Percentiles rank a stretch among this genome's conserved stretches.
These are phyloP conservation scores for Gossypium raimondii DNA, from an alignment of 345 rosid species.

Conservation along the genomic window DNA sequence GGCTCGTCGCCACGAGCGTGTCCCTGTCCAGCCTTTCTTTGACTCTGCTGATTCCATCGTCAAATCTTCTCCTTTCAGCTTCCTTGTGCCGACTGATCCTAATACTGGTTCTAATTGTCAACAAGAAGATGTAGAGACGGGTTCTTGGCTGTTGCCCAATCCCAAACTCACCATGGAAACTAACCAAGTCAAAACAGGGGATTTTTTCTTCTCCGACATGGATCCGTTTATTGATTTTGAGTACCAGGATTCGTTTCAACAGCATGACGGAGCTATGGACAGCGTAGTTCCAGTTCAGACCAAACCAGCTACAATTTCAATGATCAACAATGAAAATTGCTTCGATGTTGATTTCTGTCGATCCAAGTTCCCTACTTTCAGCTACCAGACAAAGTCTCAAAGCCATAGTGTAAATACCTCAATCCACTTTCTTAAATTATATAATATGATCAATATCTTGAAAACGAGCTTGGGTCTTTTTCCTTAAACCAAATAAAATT, in stretches of 20 bases:
- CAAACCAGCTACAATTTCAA: conserved; percentile 33
- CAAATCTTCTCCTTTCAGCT: conserved; percentile 36
- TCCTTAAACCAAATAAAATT: neutral
- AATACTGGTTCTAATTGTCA: conserved; percentile 21
- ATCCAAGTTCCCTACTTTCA: conserved; percentile 50
- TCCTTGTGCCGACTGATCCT: conserved; percentile 28
- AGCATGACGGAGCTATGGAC: conserved; percentile 47
- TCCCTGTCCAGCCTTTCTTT: conserved; percentile 65
- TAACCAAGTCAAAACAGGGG: conserved; percentile 31
- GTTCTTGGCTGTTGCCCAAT: conserved; percentile 33
- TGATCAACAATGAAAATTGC: conserved; percentile 37
- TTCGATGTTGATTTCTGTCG: conserved; percentile 53
- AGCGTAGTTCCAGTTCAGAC: conserved; percentile 78
- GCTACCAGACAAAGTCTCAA: conserved; percentile 36
- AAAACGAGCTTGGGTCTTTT: neutral
- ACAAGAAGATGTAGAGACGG: conserved; percentile 31
- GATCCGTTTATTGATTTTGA: conserved; percentile 61
- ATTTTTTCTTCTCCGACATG: conserved; percentile 41
- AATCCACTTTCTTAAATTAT: neutral
- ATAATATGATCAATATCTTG: neutral
- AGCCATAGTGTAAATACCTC: conserved; percentile 50
- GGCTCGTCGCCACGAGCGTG: conserved; percentile 82
- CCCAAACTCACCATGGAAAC: conserved; percentile 29
- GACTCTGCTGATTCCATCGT: conserved; percentile 37
- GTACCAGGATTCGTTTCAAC: conserved; percentile 38